A percentile compares a stretch with the other conserved stretches of the same genome.
Evolutionary conservation across 352 stramenopile species (phyloP).

Genomic region (Phytophthora ramorum): DNA sequence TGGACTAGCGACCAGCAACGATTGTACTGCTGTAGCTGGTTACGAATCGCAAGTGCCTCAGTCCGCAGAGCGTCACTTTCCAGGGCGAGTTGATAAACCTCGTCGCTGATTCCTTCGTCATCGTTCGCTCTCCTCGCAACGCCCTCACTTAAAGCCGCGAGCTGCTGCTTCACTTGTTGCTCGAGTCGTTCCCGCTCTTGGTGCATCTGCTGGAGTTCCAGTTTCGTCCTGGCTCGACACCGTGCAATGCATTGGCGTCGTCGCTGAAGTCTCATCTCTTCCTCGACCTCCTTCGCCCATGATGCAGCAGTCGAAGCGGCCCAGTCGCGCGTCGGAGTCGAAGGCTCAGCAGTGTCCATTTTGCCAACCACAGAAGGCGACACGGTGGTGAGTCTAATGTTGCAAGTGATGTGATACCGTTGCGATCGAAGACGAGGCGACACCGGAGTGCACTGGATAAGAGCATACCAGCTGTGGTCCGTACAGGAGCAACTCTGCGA

Average conservation of each 20-base stretch:
- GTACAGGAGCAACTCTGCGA: too few species aligned
- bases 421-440: too few species aligned
- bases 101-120: neutral
- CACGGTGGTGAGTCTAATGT: too few species aligned
- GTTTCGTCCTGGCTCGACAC: neutral
- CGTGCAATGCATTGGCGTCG: neutral
- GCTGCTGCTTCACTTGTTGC: neutral
- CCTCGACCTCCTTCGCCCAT: neutral
- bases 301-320: neutral
- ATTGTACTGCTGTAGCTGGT: neutral
- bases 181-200: neutral
- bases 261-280: neutral
- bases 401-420: too few species aligned
- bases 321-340: neutral
- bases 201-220: neutral
- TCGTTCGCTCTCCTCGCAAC: too few species aligned
- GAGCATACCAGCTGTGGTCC: too few species aligned
- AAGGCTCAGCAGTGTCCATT: too few species aligned
- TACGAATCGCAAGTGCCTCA: neutral
- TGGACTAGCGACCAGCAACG: neutral
- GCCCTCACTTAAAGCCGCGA: neutral
- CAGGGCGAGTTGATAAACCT: neutral
- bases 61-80: neutral
- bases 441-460: too few species aligned
- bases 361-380: too few species aligned